Base-by-base conservation (phyloP, 2,329 filamentous ascomycete genomes). In the Ophiobolus disseminans region DNA sequence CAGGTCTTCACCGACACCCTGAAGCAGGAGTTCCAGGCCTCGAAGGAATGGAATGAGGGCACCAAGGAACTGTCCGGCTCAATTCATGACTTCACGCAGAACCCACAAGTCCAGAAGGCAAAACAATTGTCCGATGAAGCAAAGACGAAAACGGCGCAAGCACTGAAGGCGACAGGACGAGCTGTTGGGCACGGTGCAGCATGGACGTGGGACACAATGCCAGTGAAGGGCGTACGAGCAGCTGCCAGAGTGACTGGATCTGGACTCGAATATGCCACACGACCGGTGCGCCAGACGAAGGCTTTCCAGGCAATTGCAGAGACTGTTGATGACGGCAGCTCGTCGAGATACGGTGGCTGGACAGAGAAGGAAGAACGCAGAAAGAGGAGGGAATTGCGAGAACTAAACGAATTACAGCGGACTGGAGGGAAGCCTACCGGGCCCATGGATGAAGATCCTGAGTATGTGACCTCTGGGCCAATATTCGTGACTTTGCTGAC, bases 1-100 rank as follows among this genome's bases (percentile, higher is more conserved):
- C 91, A 97, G 73, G 94, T 99, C 23, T 99, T 99, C 78, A 90
- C 90, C 68, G 94, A 99, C 70, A 99, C 94, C n/a, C 85, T 99
- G 76, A 86, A 90, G 73, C 83, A 82, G 48, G 94, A 99, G 76
- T 96, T 99, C 77, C 91, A 97, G 75, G 89, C 91, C 42, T 97
- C 92, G 13, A 96, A 97, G 72, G 94, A 99, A 74, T 99, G 94
- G 94, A 96, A 99, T 69, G 94, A 99, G 70, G 96, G 91, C 34
- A 99, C 93, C 32, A 97, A 99, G 78, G 90, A 94, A 59, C 83
- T 99, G 32, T 89, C 90, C 14, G 90, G 90, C 39, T 90, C 89
- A 5, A 91, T 93, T 14, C 88, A 96, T 69, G 87, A 97, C 66
- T 94, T 99, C 69, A 87, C 87, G 23, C 93, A 97, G 76, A 97